Base-by-base conservation (phyloP, 345 rosid genomes). In the Gossypium raimondii region DNA sequence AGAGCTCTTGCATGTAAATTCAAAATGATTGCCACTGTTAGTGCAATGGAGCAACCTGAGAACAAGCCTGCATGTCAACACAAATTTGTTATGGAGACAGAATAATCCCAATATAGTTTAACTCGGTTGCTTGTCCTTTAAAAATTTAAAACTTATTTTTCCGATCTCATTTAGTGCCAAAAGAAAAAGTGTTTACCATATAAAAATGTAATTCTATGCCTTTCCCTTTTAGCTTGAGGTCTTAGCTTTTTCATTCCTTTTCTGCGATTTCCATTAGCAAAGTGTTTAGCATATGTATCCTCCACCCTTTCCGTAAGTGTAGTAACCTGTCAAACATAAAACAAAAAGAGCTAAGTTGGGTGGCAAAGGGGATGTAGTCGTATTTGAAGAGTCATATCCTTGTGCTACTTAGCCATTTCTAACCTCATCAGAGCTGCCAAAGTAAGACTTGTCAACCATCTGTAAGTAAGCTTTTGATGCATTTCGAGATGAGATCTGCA, bases 381-480 rank as follows among this genome's bases (percentile, higher is more conserved):
- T 34, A 34, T 6, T 34, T 34, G 38, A 4, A 34, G 4, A 34
- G 38, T 34, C 38, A 34, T 34, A 4, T 34, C 41, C 41, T 34
- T 34, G 41, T 5, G 41, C 16, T 2, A 8, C 25, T 65, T 10
- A 13, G 13, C 4, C 0, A 17, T 44, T 16, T 75, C 74, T 70
- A n/a, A 87, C 97, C 85, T 93, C 90, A 67, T 85, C 90, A 59
- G 89, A 91, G 84, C 81, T 88, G 51, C 97, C 91, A 17, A 93
- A 85, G 24, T 58, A 82, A 60, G 98, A 93, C 66, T 67, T 76
- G 66, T 93, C 97, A 82, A 93, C 93, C 85, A 87, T 79, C 14
- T 79, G 72, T 76, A 91, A 75, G 89, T 89, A 93, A 79, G 79
- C 44, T 69, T 76, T 89, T 3, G 91, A 82, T 24, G 92, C 98